Evolutionary conservation across 768 basidiomycete genomes (phyloP).

Genomic region (Termitomyces sp.): DNA sequence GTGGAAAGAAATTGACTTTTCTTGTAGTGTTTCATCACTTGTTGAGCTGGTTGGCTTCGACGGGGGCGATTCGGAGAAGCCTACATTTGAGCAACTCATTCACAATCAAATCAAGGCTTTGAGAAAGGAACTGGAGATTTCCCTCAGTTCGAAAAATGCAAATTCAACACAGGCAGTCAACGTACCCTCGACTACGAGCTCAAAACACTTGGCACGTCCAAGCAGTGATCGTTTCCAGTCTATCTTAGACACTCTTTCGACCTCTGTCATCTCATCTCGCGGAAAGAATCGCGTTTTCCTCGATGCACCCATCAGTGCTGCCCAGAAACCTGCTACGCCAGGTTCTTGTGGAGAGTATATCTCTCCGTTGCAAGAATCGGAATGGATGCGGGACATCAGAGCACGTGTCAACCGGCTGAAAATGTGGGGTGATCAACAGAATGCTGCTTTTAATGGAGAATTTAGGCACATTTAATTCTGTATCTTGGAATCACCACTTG

Average conservation of each 20-base stretch:
- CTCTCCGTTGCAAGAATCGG: conserved; percentile 1
- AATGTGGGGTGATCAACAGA: neutral
- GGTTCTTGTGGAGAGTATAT: neutral
- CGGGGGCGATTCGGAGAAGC: conserved; percentile 38
- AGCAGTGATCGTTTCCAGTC: conserved; percentile 19
- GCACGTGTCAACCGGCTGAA: conserved; percentile 7
- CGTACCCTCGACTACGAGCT: neutral
- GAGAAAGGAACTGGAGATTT: conserved; percentile 63
- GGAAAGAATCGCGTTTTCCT: conserved; percentile 13
- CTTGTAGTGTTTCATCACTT: conserved; percentile 66
- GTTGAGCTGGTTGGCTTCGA: conserved; percentile 58
- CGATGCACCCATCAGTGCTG: neutral
- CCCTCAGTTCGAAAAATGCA: conserved; percentile 11
- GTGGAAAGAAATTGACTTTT: neutral
- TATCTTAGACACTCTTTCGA: conserved; percentile 10
- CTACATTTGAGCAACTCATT: conserved; percentile 49
- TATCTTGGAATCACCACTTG: neutral
- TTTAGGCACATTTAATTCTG: no score
- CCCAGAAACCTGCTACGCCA: no score
- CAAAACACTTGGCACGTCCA: conserved; percentile 2
- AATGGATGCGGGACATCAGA: conserved; percentile 6
- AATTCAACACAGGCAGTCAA: neutral
- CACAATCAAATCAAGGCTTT: conserved; percentile 61
- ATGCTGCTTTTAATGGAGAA: neutral
- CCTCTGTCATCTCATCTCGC: conserved; percentile 5